Evolutionary conservation across 305 asterid genomes (phyloP).

Genomic region (Fraxinus floribunda): DNA sequence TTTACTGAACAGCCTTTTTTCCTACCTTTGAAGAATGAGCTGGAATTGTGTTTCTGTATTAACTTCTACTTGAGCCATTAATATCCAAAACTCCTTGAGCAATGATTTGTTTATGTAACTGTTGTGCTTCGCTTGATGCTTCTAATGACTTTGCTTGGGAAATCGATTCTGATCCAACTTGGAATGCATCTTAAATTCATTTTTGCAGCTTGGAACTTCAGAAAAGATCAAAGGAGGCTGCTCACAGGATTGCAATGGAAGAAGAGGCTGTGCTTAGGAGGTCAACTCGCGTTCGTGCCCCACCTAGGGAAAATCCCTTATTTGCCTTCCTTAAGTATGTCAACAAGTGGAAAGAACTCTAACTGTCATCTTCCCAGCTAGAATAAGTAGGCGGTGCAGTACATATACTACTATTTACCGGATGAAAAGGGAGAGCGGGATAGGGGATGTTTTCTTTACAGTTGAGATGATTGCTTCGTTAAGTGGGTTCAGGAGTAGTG

Average conservation of each 20-base stretch:
- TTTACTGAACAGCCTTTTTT: background rate
- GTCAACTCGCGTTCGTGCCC: constrained; percentile 90
- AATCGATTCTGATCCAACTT: background rate
- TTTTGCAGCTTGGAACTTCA: constrained; percentile 57
- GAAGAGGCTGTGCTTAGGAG: constrained; percentile 75
- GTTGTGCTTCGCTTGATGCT: background rate
- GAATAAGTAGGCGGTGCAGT: background rate
- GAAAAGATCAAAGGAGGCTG: constrained; percentile 60
- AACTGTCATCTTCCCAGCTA: constrained; percentile 29
- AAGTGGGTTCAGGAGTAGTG: constrained; percentile 14
- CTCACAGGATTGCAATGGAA: constrained; percentile 49
- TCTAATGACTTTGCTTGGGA: background rate
- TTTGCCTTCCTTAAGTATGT: constrained; percentile 77
- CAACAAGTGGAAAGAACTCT: constrained; percentile 81
- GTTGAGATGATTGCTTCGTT: background rate
- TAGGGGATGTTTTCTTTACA: background rate
- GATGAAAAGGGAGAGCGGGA: background rate
- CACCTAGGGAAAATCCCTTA: constrained; percentile 65
- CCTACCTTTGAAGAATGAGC: constrained; percentile 2
- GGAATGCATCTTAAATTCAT: constrained; percentile 4
- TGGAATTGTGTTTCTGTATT: background rate
- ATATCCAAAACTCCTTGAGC: background rate
- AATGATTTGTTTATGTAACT: background rate
- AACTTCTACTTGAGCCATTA: background rate
- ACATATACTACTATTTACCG: background rate